Conservation (phyloP, 192 early-diverging fungal genomes). For the Physocladia obscura region DNA sequence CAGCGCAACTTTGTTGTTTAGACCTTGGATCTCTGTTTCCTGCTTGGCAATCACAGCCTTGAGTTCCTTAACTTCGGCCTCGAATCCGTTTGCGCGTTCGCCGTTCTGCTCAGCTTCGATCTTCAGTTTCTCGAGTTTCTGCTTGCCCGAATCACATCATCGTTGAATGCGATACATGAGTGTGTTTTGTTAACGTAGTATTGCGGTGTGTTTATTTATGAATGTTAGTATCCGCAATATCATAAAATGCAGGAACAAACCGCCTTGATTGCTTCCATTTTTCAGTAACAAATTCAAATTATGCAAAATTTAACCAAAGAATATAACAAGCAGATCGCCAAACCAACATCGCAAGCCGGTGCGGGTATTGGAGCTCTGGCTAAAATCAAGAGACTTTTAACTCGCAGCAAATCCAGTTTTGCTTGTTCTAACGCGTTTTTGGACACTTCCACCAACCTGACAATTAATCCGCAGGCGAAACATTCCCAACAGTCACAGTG, state of each 20-base stretch:
- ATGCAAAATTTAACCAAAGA: background rate
- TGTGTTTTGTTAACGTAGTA: background rate
- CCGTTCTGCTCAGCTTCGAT: slow-evolving; percentile 42
- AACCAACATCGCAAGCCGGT: background rate
- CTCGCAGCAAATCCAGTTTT: background rate
- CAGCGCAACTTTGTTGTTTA: slow-evolving; percentile 52
- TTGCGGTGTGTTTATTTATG: background rate
- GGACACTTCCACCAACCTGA: no score
- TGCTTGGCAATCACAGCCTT: slow-evolving; percentile 39
- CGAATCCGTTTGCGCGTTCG: slow-evolving; percentile 38
- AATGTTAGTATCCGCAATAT: no score
- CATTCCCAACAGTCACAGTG: no score
- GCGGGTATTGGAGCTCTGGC: background rate
- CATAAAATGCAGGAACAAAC: slow-evolving; percentile 1
- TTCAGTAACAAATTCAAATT: background rate
- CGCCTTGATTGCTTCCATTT: slow-evolving; percentile 43
- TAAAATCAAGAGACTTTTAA: background rate
- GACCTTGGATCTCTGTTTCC: slow-evolving; percentile 41
- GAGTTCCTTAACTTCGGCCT: slow-evolving; percentile 38
- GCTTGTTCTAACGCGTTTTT: no score
- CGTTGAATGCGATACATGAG: no score
- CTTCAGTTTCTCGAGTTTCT: slow-evolving; percentile 54
- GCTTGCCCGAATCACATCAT: no score
- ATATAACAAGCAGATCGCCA: background rate
- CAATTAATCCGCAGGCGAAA: no score